Conservation (phyloP, 2,329 filamentous ascomycete species). For the Neurospora sp. region DNA sequence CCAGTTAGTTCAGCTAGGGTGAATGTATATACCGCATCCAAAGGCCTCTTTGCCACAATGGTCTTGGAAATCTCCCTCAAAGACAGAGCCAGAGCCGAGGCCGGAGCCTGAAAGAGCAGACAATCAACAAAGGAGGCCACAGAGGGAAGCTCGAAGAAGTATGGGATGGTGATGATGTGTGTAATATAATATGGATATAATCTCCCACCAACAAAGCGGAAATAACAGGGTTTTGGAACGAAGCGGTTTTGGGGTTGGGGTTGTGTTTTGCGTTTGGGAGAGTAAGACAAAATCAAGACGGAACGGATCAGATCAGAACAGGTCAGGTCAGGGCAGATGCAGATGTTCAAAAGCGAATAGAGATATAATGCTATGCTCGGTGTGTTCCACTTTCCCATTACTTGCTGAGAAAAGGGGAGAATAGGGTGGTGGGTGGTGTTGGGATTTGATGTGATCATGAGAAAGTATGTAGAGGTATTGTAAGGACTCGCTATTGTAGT, state of each 20-base stretch:
- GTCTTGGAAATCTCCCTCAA: neutral
- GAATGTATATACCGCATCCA: neutral
- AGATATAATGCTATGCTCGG: neutral
- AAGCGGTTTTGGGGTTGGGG: neutral
- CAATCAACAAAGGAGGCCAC: neutral
- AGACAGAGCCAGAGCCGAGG: neutral
- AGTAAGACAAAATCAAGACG: neutral
- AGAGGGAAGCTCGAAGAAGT: neutral
- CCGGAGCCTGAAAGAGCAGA: neutral
- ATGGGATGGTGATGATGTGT: neutral
- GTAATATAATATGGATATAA: neutral
- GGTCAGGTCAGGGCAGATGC: neutral
- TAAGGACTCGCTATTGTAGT: too few relatives aligned
- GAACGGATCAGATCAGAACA: neutral
- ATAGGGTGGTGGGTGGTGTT: neutral
- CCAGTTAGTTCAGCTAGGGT: neutral
- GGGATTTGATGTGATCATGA: neutral
- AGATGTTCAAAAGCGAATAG: neutral
- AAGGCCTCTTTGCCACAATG: neutral
- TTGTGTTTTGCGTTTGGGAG: neutral
- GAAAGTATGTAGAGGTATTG: too few relatives aligned
- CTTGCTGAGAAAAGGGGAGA: neutral
- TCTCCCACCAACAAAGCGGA: neutral
- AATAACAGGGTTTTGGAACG: neutral
- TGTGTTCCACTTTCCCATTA: neutral